A percentile compares a stretch with the other conserved stretches of the same genome.
Evolutionary conservation across 805 yeast species (phyloP).

Genomic region (Saturnispora gosingensis): DNA sequence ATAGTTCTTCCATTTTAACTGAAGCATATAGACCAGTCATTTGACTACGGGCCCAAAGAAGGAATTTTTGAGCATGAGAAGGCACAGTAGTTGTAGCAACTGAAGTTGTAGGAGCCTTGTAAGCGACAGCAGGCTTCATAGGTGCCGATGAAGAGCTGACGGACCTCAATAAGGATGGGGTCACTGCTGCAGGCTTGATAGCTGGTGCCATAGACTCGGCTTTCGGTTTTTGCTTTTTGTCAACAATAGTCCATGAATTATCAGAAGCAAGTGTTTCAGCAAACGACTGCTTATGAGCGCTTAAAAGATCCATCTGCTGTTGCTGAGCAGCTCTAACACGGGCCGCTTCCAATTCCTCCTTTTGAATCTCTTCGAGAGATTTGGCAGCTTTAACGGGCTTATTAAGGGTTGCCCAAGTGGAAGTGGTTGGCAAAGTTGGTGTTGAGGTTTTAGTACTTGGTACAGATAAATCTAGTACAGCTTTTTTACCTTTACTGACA

Average conservation of each 20-base stretch:
- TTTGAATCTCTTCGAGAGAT: conserved; percentile 53
- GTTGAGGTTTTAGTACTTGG: conserved; percentile 10
- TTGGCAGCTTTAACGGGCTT: conserved; percentile 28
- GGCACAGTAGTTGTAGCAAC: conserved; percentile 19
- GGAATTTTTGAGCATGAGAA: conserved; percentile 46
- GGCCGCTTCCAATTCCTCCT: conserved; percentile 36
- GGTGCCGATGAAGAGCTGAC: conserved; percentile 26
- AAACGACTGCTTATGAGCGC: conserved; percentile 18
- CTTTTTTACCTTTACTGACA: conserved; percentile 6
- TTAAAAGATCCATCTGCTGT: conserved; percentile 16
- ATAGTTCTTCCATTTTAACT: conserved; percentile 68
- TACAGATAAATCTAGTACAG: conserved; percentile 1
- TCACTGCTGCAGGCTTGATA: conserved; percentile 12
- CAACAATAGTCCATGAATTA: conserved; percentile 31
- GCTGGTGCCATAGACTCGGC: conserved; percentile 13
- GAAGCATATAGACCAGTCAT: conserved; percentile 61
- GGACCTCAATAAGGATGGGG: conserved; percentile 31
- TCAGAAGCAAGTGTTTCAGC: conserved; percentile 18
- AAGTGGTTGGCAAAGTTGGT: conserved; percentile 30
- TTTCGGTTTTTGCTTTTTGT: conserved; percentile 30
- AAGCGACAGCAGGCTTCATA: conserved; percentile 1
- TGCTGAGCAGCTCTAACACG: conserved; percentile 21
- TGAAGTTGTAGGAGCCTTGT: conserved; percentile 5
- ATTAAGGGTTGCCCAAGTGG: conserved; percentile 32
- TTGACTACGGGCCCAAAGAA: conserved; percentile 63